Evolutionary conservation across 208 protist species (phyloP).

Genomic region (Acanthamoeba divionensis): DNA sequence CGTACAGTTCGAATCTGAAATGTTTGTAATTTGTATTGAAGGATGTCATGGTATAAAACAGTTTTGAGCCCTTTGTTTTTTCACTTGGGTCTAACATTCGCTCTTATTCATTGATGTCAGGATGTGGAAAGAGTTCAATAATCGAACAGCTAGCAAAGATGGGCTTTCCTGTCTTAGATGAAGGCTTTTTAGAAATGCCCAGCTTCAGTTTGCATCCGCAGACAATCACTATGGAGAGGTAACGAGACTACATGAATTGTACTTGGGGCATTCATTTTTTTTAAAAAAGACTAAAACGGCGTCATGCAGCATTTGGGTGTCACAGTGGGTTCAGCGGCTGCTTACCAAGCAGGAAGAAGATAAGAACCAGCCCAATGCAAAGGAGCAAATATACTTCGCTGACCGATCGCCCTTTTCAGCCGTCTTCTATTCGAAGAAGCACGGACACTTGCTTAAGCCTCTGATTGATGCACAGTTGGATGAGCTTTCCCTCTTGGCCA

Average conservation of each 20-base stretch:
- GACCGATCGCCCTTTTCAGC: not conserved
- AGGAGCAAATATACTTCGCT: not conserved
- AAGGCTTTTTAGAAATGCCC: constrained; percentile 38
- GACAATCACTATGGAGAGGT: constrained; percentile 52
- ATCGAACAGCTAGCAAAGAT: not conserved
- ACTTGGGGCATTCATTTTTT: too few species aligned
- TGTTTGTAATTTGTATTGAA: constrained; percentile 45
- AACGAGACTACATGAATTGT: too few species aligned
- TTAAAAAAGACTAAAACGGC: too few species aligned
- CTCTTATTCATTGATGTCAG: not conserved
- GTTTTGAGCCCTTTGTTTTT: not conserved
- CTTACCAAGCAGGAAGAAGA: not conserved
- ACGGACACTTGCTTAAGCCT: constrained; percentile 6
- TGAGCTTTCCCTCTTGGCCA: not conserved
- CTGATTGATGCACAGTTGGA: not conserved
- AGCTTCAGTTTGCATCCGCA: constrained; percentile 11
- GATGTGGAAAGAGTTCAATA: constrained; percentile 36
- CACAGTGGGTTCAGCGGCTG: constrained; percentile 14
- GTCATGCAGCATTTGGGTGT: constrained; percentile 44
- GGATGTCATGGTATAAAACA: constrained; percentile 15
- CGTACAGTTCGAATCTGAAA: too few species aligned
- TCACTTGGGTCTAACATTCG: not conserved
- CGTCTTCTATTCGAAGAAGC: constrained; percentile 15
- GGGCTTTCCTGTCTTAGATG: constrained; percentile 15
- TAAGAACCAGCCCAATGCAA: not conserved